These are phyloP conservation scores for Neonectria punicea DNA, from an alignment of 2,329 filamentous ascomycete species.

Conservation along the genomic window DNA sequence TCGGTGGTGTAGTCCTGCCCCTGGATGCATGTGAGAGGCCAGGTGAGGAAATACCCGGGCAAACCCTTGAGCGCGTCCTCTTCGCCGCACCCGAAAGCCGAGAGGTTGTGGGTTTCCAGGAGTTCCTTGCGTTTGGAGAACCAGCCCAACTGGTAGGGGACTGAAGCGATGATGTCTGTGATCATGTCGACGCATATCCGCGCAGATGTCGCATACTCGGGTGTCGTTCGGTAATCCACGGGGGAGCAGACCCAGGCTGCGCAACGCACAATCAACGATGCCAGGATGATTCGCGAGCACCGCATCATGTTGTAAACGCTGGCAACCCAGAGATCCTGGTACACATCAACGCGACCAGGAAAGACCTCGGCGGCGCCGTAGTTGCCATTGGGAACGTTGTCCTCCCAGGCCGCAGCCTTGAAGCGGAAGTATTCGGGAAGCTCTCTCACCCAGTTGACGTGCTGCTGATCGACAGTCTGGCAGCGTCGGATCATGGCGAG, in stretches of 20 bases:
- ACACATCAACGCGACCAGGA: slow-evolving; percentile 69
- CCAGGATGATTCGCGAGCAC: slow-evolving; percentile 64
- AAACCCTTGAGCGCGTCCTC: slow-evolving; percentile 63
- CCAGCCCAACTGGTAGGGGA: slow-evolving; percentile 72
- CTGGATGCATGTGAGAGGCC: slow-evolving; percentile 65
- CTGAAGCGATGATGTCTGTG: slow-evolving; percentile 67
- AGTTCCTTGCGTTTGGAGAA: slow-evolving; percentile 58
- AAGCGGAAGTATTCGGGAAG: slow-evolving; percentile 63
- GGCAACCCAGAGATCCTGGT: slow-evolving; percentile 68
- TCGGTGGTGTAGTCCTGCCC: slow-evolving; percentile 70
- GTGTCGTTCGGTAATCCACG: slow-evolving; percentile 70
- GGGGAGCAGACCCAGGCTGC: slow-evolving; percentile 70
- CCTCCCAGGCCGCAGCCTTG: slow-evolving; percentile 67
- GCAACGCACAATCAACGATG: slow-evolving; percentile 66
- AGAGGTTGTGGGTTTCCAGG: slow-evolving; percentile 52
- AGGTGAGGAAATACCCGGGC: slow-evolving; percentile 68
- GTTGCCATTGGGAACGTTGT: slow-evolving; percentile 62
- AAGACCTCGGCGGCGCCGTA: slow-evolving; percentile 66
- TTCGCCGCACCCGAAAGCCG: slow-evolving; percentile 60
- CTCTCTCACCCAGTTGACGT: slow-evolving; percentile 60
- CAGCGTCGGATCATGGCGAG: slow-evolving; percentile 62
- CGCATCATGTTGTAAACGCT: slow-evolving; percentile 67
- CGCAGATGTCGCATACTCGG: slow-evolving; percentile 67
- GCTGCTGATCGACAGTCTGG: slow-evolving; percentile 63
- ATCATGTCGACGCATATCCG: slow-evolving; percentile 63